Conservation (phyloP, 1,284 basidiomycete species). For the Coniophora puteana region DNA sequence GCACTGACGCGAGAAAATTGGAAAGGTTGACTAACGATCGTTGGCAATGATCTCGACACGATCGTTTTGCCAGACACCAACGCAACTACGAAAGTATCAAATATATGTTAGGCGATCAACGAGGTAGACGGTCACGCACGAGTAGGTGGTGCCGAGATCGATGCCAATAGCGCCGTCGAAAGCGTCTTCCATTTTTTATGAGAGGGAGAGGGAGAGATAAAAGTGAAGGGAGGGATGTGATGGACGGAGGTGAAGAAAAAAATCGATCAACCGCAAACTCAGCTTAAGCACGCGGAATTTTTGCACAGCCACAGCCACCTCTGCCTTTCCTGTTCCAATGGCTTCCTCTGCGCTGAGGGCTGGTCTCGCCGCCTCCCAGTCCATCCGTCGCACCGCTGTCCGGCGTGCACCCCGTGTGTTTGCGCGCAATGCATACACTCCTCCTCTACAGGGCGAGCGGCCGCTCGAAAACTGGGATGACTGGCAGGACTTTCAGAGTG, state of each 20-base stretch:
- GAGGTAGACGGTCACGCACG: conserved; percentile 45
- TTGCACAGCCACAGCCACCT: conserved; percentile 44
- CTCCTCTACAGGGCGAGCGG: conserved; percentile 21
- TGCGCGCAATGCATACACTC: conserved; percentile 28
- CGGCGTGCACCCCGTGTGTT: conserved; percentile 4
- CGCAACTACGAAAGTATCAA: conserved; percentile 59
- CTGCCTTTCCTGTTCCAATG: conserved; percentile 29
- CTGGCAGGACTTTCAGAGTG: conserved; percentile 60
- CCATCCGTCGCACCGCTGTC: conserved; percentile 15
- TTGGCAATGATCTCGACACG: conserved; percentile 99
- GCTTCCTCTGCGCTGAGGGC: conserved; percentile 36
- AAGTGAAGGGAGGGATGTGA: conserved; percentile 20
- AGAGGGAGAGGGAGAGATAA: conserved; percentile 39
- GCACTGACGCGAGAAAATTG: conserved; percentile 6
- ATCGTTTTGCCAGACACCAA: conserved; percentile 98
- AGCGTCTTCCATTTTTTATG: conserved; percentile 86
- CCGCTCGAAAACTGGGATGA: conserved; percentile 49
- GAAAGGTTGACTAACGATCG: conserved; percentile 61
- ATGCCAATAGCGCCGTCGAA: conserved; percentile 98
- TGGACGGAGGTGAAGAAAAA: conserved; percentile 33
- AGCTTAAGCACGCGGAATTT: conserved; percentile 18
- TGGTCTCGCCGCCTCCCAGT: conserved; percentile 35
- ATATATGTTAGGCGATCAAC: conserved; percentile 16
- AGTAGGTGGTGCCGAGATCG: conserved; percentile 90
- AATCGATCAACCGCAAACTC: conserved; percentile 34